phyloP scores from a whole-genome alignment of 306 rosid species.

The Vicia villosa region DNA sequence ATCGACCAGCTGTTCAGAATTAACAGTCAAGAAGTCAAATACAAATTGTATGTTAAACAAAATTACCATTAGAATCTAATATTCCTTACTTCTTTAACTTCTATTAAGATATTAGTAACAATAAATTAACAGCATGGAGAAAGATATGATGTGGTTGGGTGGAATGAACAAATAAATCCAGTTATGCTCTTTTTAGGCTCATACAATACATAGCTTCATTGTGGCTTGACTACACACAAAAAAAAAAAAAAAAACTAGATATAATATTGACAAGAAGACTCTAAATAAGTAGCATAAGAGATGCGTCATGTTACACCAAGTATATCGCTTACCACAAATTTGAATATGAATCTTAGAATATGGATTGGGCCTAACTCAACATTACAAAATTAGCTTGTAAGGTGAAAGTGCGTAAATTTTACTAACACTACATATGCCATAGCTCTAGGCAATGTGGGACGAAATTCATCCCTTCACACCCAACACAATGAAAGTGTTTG shows the following conservation, averaged over 20 bases:
- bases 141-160: slow-evolving; percentile 5
- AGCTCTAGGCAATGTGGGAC: too few species aligned
- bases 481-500: too few species aligned
- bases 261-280: neutral
- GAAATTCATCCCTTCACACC: too few species aligned
- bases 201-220: neutral
- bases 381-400: too few species aligned
- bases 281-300: slow-evolving; percentile 7
- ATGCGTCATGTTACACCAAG: neutral
- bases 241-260: neutral
- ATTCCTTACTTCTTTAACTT: slow-evolving; percentile 15
- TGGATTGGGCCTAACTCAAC: too few species aligned
- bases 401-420: too few species aligned
- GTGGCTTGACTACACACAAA: slow-evolving; percentile 4
- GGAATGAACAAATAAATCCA: slow-evolving; percentile 3
- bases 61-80: slow-evolving; percentile 25
- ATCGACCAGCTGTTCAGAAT: slow-evolving; percentile 30
- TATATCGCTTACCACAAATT: slow-evolving; percentile 3
- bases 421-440: too few species aligned
- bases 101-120: slow-evolving; percentile 23
- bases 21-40: slow-evolving; percentile 13
- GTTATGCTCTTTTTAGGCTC: neutral
- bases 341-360: too few species aligned
- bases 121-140: slow-evolving; percentile 5
- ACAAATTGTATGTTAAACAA: slow-evolving; percentile 16